Evolutionary conservation across 345 rosid genomes (phyloP), one percentile per base, ranked within the genome.

Genomic region (Capsella bursapastoris): DNA sequence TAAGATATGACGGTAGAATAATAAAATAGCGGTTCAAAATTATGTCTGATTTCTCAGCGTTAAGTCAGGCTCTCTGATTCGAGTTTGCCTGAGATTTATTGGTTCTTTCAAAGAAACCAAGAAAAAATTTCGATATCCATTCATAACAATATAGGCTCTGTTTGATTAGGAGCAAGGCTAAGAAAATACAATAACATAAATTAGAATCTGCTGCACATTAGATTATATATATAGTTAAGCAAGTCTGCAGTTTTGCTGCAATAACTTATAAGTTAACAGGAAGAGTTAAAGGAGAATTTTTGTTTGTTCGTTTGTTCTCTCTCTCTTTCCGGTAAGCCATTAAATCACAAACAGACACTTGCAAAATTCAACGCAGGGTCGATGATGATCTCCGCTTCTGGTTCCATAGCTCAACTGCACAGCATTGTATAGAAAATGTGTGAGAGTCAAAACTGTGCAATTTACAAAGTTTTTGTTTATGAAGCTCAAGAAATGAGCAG

Each of bases 231-330:
- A 71, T 50, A 43, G 81, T 66, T 66, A 72, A 71, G 77, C 31
- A 57, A 71, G 67, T 60, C 59, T 58, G 63, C 73, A 66, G 77
- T 74, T 78, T 78, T 59, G 63, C 73, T 78, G 81, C 81, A 66
- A 51, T 59, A 66, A 71, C 81, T 72, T 60, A 50, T 40, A 66
- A 72, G 69, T 65, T 51, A 58, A 71, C 6, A 66, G 15, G 40
- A 59, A 66, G 64, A 71, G 66, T 15, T 9, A 51, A 66, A 51
- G 72, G 68, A 32, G 72, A 13, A 14, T 31, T 3, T 18, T 22
- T 16, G 18, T 16, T 35, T 41, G 18, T 7, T 51, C 38, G 7
- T 15, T 58, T 45, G 40, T 9, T 32, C 5, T 41, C 47, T 58
- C 61, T 38, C 41, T 38, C 12, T 40, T 40, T 40, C 43, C 2